Evolutionary conservation across 1,139 yeast genomes (phyloP).

Genomic region (Zygosaccharomyces pseudobailii): DNA sequence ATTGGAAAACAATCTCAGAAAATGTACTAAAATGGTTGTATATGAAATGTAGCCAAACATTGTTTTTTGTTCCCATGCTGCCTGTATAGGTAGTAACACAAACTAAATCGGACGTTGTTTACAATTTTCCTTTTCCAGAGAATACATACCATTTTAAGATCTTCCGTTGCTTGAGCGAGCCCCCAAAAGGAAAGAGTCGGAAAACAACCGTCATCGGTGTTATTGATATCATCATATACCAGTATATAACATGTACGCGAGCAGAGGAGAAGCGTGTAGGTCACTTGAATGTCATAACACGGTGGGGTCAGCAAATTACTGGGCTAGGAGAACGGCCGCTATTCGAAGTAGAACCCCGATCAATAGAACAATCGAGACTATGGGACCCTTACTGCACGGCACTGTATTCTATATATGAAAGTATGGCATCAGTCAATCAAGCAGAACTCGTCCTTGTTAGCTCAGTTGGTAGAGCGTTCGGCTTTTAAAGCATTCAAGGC

Average conservation of each 20-base stretch:
- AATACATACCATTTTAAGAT: neutral
- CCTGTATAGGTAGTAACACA: constrained; percentile 1
- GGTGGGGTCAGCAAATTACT: neutral
- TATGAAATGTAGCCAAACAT: neutral
- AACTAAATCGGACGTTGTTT: constrained; percentile 2
- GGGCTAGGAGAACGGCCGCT: no score
- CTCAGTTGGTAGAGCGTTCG: constrained; percentile 35
- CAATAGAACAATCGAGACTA: no score
- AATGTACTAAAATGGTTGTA: constrained; percentile 4
- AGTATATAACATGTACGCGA: neutral
- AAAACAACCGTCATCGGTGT: neutral
- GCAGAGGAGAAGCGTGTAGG: neutral
- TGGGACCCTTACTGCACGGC: no score
- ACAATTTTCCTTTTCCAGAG: neutral
- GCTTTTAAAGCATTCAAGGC: constrained; percentile 23
- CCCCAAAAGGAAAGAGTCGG: neutral
- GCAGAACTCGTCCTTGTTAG: constrained; percentile 33
- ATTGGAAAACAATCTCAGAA: neutral
- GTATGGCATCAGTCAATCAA: no score
- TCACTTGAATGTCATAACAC: neutral
- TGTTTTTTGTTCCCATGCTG: constrained; percentile 1
- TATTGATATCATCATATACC: neutral
- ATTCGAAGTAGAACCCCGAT: no score
- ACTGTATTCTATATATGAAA: no score
- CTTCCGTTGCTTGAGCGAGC: neutral